Base-by-base conservation (phyloP, 208 protist species). In the Trypanosoma cruzi region DNA sequence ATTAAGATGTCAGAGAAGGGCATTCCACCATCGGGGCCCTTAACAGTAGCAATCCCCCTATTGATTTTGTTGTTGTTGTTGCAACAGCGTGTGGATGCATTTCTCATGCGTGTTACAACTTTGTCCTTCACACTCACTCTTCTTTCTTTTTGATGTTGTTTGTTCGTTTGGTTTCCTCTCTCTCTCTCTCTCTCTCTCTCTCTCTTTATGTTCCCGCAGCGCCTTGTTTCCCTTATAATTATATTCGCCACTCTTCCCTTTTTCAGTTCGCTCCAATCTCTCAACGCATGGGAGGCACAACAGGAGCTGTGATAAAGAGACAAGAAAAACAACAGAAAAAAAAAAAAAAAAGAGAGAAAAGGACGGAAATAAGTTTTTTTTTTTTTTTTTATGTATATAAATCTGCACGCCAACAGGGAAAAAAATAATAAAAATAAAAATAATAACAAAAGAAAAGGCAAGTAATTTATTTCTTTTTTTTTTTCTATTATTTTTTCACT, bases 81-180 rank as follows among this genome's bases (percentile, higher is more conserved):
- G n/a, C 40, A 32, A 62, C 40, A 53, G 14, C 48, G 22, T 18
- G 26, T 42, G 37, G 14, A 36, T 13, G 37, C 60, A 52, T 46
- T 53, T 54, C 60, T 48, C 68, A 73, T 73, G 53, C 60, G 60
- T 4, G 42, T 56, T 16, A 37, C 49, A 13, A 46, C n/a, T n/a
- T n/a, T n/a, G n/a, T n/a, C 10, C 26, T 18, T 10, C 2, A 16
- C 18, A 20, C 28, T n/a, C 13, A 58, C 18, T 14, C 53, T 26
- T 56, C 10, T 56, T 56, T 32, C 34, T n/a, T n/a, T n/a, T n/a
- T n/a, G n/a, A n/a, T n/a, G n/a, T n/a, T n/a, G n/a, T n/a, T n/a
- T n/a, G n/a, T n/a, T n/a, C n/a, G n/a, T n/a, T n/a, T n/a, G n/a
- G n/a, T n/a, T n/a, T n/a, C n/a, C n/a, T n/a, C n/a, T n/a, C n/a